Percentiles rank a stretch among this genome's conserved stretches.
phyloP scores from a whole-genome alignment of 441 rosid species.

The Aleurites moluccanus region DNA sequence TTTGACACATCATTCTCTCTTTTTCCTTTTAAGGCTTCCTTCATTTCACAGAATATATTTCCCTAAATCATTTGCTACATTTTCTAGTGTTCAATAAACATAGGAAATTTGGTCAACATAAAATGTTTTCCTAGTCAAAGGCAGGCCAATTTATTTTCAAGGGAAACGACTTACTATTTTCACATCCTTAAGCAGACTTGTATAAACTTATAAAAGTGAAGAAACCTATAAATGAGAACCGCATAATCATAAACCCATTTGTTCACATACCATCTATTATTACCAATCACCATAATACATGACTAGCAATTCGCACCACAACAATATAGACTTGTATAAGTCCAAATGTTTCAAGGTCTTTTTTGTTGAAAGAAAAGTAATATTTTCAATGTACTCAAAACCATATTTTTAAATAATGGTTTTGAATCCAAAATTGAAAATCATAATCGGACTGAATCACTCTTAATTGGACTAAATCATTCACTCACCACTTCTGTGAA shows the following conservation, averaged over 20 bases:
- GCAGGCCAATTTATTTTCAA: background rate
- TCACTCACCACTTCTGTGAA: too few species aligned
- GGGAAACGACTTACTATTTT: background rate
- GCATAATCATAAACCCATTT: background rate
- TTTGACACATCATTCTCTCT: too few species aligned
- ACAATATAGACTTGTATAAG: background rate
- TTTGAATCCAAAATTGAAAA: too few species aligned
- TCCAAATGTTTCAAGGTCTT: background rate
- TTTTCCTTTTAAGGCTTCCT: too few species aligned
- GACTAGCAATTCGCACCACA: background rate
- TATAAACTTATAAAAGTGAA: background rate
- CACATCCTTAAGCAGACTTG: background rate
- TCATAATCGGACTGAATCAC: too few species aligned
- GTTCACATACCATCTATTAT: background rate
- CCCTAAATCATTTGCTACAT: too few species aligned
- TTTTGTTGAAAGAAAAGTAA: background rate
- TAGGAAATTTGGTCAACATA: background rate
- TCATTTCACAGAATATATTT: too few species aligned
- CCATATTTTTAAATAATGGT: too few species aligned
- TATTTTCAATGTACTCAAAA: background rate
- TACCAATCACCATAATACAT: background rate
- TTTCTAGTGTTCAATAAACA: too few species aligned
- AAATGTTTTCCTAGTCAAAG: background rate
- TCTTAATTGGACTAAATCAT: too few species aligned
- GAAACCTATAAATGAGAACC: background rate